These are phyloP conservation scores for Neurospora terricola DNA, from an alignment of 495 filamentous ascomycete genomes.

Conservation along the genomic window DNA sequence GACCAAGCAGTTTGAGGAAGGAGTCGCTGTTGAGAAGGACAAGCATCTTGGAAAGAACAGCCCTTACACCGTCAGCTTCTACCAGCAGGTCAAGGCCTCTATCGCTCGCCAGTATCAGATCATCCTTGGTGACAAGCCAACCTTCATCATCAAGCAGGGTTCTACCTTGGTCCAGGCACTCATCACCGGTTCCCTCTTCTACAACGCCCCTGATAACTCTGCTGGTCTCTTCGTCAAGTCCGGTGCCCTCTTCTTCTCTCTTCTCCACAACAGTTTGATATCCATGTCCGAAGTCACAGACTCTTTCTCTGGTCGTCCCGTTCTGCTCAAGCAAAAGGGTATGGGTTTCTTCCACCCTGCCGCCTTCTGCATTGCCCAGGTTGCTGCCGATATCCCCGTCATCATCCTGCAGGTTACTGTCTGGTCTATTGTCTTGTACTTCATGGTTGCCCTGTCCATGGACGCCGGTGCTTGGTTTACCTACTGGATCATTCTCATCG, in stretches of 20 bases:
- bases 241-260: slow-evolving; percentile 55
- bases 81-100: slow-evolving; percentile 45
- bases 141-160: slow-evolving; percentile 47
- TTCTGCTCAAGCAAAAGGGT: slow-evolving; percentile 72
- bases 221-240: slow-evolving; percentile 44
- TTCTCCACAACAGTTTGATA: slow-evolving; percentile 72
- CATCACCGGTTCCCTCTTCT: slow-evolving; percentile 69
- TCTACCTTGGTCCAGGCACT: slow-evolving; percentile 53
- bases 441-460: slow-evolving; percentile 55
- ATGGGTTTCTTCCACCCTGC: slow-evolving; percentile 76
- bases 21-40: slow-evolving; percentile 37
- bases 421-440: slow-evolving; percentile 70
- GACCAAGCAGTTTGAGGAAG: slow-evolving; percentile 39
- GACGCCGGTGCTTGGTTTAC: slow-evolving; percentile 77
- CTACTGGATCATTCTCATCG: slow-evolving; percentile 46
- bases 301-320: slow-evolving; percentile 60
- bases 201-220: slow-evolving; percentile 51
- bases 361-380: slow-evolving; percentile 67
- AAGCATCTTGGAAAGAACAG: slow-evolving; percentile 29
- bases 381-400: slow-evolving; percentile 67
- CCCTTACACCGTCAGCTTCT: slow-evolving; percentile 45
- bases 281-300: slow-evolving; percentile 68
- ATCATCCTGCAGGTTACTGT: slow-evolving; percentile 59
- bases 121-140: slow-evolving; percentile 49
- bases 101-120: slow-evolving; percentile 46